Percentiles rank a stretch among this genome's conserved stretches.
These are phyloP conservation scores for Microdochium nivale DNA, from an alignment of 2,329 filamentous ascomycete genomes.

Conservation along the genomic window DNA sequence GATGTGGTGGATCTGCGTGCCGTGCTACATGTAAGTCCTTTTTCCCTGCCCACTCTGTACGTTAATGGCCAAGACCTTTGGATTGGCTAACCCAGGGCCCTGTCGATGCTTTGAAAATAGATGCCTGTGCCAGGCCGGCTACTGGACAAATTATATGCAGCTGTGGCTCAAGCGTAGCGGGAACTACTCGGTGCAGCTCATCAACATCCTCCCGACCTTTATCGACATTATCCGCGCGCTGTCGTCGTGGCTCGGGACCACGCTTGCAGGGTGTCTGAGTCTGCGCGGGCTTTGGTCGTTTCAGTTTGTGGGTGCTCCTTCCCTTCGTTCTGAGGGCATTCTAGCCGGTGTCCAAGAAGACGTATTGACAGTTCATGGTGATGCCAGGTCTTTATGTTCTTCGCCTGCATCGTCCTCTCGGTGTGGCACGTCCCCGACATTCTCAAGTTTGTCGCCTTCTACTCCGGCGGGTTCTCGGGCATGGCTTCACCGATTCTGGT, in stretches of 20 bases:
- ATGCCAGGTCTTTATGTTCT: conserved; percentile 9
- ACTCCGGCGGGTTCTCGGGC: conserved; percentile 19
- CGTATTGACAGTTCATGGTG: no score
- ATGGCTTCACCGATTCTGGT: conserved; percentile 19
- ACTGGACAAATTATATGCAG: conserved; percentile 39
- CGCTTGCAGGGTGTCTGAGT: conserved; percentile 28
- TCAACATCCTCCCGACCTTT: conserved; percentile 40
- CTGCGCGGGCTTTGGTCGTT: conserved; percentile 18
- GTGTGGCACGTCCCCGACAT: conserved; percentile 19
- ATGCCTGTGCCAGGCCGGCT: conserved; percentile 34
- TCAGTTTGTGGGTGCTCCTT: conserved; percentile 8
- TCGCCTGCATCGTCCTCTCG: conserved; percentile 17
- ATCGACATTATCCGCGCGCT: conserved; percentile 38
- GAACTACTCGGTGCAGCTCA: conserved; percentile 33
- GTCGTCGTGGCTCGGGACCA: conserved; percentile 38
- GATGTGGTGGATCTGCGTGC: conserved; percentile 13
- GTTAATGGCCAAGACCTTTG: no score
- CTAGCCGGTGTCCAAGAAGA: no score
- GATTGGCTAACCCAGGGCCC: neutral
- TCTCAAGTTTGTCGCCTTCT: conserved; percentile 21
- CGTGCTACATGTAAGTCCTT: conserved; percentile 27
- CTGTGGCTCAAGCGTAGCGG: conserved; percentile 42
- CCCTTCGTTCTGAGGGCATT: no score
- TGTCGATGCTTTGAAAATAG: conserved; percentile 11
- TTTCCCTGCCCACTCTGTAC: no score